phyloP scores from a whole-genome alignment of 805 yeast species.

The Schizosaccharomyces pombe region DNA sequence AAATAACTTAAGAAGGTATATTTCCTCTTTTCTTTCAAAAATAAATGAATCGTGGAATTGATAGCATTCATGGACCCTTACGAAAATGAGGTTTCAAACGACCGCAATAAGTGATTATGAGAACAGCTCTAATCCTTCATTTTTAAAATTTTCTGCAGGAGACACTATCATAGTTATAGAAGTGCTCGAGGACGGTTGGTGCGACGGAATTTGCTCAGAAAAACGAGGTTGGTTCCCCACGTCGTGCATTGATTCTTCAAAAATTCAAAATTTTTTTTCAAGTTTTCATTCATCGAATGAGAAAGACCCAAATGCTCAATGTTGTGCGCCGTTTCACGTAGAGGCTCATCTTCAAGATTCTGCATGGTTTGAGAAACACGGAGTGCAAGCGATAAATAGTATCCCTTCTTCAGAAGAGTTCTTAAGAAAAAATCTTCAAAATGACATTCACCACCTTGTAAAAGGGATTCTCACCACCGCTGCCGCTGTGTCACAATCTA shows the following conservation, averaged over 20 bases:
- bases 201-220: slow-evolving; percentile 19
- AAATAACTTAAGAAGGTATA: neutral
- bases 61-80: neutral
- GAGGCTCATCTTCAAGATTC: too few species aligned
- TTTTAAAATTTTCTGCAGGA: slow-evolving; percentile 12
- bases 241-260: neutral
- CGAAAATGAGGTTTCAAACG: neutral
- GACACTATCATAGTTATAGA: slow-evolving; percentile 19
- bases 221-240: slow-evolving; percentile 19
- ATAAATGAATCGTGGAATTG: neutral
- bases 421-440: too few species aligned
- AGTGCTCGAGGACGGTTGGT: slow-evolving; percentile 23
- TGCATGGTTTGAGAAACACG: too few species aligned
- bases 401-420: too few species aligned
- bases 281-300: too few species aligned
- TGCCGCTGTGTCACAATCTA: too few species aligned
- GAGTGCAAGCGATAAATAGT: too few species aligned
- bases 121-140: neutral
- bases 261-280: too few species aligned
- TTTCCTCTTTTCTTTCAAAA: neutral
- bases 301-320: too few species aligned
- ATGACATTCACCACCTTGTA: too few species aligned
- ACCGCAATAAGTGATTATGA: neutral
- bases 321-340: too few species aligned
- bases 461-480: too few species aligned